These are phyloP conservation scores for Cephaloascus albidus DNA, from an alignment of 805 yeast species.

Conservation along the genomic window DNA sequence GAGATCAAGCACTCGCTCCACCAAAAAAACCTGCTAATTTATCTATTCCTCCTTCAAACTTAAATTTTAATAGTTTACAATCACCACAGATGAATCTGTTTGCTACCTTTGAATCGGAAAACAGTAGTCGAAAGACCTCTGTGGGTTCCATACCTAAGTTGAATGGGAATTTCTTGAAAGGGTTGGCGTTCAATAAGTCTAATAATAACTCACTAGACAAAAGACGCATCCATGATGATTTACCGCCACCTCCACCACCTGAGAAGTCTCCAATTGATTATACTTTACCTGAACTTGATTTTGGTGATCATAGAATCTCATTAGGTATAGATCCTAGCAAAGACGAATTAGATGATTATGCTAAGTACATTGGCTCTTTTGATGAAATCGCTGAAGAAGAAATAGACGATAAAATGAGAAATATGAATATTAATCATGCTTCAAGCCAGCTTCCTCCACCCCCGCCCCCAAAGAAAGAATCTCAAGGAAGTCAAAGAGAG, in stretches of 20 bases:
- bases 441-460: slow-evolving; percentile 4
- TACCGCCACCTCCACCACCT: slow-evolving; percentile 9
- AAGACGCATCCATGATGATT: background rate
- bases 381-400: background rate
- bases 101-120: slow-evolving; percentile 2
- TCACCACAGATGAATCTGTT: slow-evolving; percentile 4
- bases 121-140: slow-evolving; percentile 1
- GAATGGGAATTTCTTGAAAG: slow-evolving; percentile 13
- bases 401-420: background rate
- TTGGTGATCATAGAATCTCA: slow-evolving; percentile 7
- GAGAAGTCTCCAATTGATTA: slow-evolving; percentile 5
- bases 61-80: slow-evolving; percentile 1
- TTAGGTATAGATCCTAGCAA: slow-evolving; percentile 1
- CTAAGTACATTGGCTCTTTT: background rate
- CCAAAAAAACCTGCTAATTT: slow-evolving; percentile 9
- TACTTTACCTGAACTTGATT: slow-evolving; percentile 7
- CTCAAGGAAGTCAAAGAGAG: background rate
- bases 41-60: slow-evolving; percentile 5
- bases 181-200: slow-evolving; percentile 9
- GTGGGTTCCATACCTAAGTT: slow-evolving; percentile 3
- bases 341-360: background rate
- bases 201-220: background rate
- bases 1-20: slow-evolving; percentile 7
- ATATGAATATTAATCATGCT: background rate
- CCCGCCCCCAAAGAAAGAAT: slow-evolving; percentile 1